phyloP scores from a whole-genome alignment of 2,329 filamentous ascomycete genomes.

The Xylaria arbuscula region DNA sequence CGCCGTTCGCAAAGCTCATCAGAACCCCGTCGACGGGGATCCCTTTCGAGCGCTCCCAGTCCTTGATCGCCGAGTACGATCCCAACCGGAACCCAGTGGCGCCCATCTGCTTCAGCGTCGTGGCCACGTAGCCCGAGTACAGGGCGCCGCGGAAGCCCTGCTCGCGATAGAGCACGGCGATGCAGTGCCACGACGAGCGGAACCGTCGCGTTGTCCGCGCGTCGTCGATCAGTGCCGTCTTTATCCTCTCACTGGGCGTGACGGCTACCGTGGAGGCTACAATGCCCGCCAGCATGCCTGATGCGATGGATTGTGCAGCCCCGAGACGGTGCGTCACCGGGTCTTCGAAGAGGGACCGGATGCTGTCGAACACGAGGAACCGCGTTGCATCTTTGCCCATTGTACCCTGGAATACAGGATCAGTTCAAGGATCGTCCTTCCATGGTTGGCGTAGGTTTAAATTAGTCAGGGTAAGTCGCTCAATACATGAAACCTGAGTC shows the following conservation, averaged over 20 bases:
- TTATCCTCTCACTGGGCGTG: slow-evolving; percentile 72
- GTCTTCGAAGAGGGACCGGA: slow-evolving; percentile 65
- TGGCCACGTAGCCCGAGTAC: slow-evolving; percentile 69
- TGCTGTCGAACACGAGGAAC: slow-evolving; percentile 71
- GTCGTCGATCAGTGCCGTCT: slow-evolving; percentile 73
- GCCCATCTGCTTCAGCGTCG: slow-evolving; percentile 70
- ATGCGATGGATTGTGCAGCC: slow-evolving; percentile 63
- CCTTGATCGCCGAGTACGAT: slow-evolving; percentile 72
- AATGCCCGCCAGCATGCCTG: slow-evolving; percentile 69
- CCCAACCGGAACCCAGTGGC: slow-evolving; percentile 72
- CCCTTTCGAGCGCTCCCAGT: slow-evolving; percentile 50
- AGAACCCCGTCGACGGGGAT: slow-evolving; percentile 49
- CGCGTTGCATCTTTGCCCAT: slow-evolving; percentile 72
- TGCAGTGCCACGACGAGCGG: slow-evolving; percentile 62
- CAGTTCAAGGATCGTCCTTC: slow-evolving; percentile 14
- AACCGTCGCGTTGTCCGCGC: slow-evolving; percentile 56
- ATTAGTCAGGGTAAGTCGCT: not conserved
- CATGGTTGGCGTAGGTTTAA: not conserved
- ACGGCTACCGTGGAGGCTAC: slow-evolving; percentile 68
- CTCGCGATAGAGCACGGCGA: slow-evolving; percentile 60
- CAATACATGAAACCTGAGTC: not conserved
- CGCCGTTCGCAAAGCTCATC: slow-evolving; percentile 55
- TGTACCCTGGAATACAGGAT: slow-evolving; percentile 55
- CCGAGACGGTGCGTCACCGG: slow-evolving; percentile 64
- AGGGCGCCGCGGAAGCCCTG: slow-evolving; percentile 63